phyloP scores from a whole-genome alignment of 805 yeast genomes.

The Hanseniaspora thailandica region DNA sequence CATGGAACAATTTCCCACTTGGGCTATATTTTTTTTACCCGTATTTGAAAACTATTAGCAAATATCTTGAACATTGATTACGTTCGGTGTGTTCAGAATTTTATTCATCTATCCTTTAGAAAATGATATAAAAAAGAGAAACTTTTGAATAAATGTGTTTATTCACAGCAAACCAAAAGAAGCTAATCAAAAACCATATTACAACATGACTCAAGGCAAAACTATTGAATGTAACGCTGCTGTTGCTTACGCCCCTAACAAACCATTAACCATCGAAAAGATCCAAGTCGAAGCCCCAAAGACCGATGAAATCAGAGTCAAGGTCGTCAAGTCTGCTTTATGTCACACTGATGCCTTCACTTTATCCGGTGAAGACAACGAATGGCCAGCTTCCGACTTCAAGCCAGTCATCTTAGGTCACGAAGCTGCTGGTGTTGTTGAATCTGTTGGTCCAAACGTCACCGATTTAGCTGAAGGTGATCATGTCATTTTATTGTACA shows the following conservation, averaged over 20 bases:
- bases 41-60: too few species aligned
- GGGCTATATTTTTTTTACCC: too few species aligned
- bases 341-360: conserved; percentile 99
- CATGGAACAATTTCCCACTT: too few species aligned
- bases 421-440: conserved; percentile 97
- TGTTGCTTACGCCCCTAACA: conserved; percentile 91
- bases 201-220: conserved; percentile 25
- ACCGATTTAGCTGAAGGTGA: conserved; percentile 85
- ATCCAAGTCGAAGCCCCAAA: conserved; percentile 87
- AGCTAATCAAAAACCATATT: neutral
- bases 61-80: too few species aligned
- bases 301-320: conserved; percentile 94
- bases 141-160: too few species aligned
- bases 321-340: conserved; percentile 78
- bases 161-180: too few species aligned
- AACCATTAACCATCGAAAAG: conserved; percentile 71
- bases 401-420: conserved; percentile 92
- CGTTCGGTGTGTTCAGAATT: too few species aligned
- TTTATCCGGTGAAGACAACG: conserved; percentile 87
- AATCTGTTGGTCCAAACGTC: conserved; percentile 89
- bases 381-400: conserved; percentile 46
- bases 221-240: conserved; percentile 87
- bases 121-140: too few species aligned
- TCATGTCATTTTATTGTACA: conserved; percentile 83
- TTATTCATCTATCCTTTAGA: too few species aligned